Conservation (phyloP, 768 basidiomycete genomes). For the Scleroderma citrinum region DNA sequence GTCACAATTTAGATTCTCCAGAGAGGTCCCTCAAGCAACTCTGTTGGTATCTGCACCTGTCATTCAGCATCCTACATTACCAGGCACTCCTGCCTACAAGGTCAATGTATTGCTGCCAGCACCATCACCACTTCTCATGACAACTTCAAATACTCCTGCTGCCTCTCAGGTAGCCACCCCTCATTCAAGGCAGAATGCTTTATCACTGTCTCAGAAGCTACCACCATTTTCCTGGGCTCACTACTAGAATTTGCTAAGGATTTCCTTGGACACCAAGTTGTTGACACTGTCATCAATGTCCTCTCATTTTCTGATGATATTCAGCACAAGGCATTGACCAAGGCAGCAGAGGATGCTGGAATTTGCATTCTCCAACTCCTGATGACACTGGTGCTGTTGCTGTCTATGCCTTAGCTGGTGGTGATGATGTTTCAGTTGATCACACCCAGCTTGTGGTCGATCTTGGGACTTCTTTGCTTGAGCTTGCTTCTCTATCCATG, state of each 20-base stretch:
- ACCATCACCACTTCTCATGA: slow-evolving; percentile 58
- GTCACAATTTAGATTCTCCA: slow-evolving; percentile 53
- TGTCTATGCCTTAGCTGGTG: slow-evolving; percentile 45
- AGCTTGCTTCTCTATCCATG: slow-evolving; percentile 59
- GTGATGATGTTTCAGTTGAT: slow-evolving; percentile 43
- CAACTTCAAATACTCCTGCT: slow-evolving; percentile 53
- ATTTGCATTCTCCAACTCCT: slow-evolving; percentile 80
- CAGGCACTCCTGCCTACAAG: slow-evolving; percentile 77
- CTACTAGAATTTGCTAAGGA: slow-evolving; percentile 84
- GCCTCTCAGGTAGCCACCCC: slow-evolving; percentile 67
- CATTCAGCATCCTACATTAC: slow-evolving; percentile 65
- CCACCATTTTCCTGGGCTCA: slow-evolving; percentile 78
- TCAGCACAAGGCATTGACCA: slow-evolving; percentile 65
- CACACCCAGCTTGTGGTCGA: slow-evolving; percentile 79
- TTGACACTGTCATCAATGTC: slow-evolving; percentile 79
- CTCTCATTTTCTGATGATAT: slow-evolving; percentile 67
- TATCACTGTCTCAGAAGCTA: slow-evolving; percentile 78
- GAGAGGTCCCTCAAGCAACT: slow-evolving; percentile 56
- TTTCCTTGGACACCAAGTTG: slow-evolving; percentile 76
- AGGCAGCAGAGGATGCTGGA: slow-evolving; percentile 78
- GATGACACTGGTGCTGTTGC: slow-evolving; percentile 74
- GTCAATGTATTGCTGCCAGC: slow-evolving; percentile 77
- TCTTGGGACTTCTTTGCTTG: slow-evolving; percentile 71
- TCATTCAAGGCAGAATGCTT: slow-evolving; percentile 61
- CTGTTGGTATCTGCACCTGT: slow-evolving; percentile 57